Conservation (phyloP, 257 asterid species). For the Thymus mandschuricus region DNA sequence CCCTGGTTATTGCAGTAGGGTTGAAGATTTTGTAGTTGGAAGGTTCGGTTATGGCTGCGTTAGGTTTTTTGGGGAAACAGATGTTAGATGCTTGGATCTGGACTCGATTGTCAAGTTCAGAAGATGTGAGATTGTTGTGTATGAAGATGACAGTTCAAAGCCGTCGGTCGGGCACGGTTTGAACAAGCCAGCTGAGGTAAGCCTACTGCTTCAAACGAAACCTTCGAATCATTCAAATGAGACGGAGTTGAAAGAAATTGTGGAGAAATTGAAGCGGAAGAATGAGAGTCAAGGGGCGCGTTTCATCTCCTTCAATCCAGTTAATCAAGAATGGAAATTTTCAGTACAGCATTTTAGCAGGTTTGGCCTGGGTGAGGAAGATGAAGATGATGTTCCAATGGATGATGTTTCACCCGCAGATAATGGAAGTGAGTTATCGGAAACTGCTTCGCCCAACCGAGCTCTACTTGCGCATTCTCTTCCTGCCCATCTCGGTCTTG, state of each 20-base stretch:
- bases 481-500: slow-evolving; percentile 97
- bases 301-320: slow-evolving; percentile 68
- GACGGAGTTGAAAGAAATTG: slow-evolving; percentile 37
- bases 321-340: slow-evolving; percentile 78
- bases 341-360: slow-evolving; percentile 91
- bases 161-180: slow-evolving; percentile 79
- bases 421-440: slow-evolving; percentile 55
- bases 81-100: slow-evolving; percentile 79
- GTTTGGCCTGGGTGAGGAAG: slow-evolving; percentile 87
- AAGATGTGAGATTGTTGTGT: slow-evolving; percentile 67
- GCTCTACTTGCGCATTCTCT: slow-evolving; percentile 84
- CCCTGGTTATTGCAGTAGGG: slow-evolving; percentile 85
- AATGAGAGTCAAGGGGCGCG: slow-evolving; percentile 86
- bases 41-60: slow-evolving; percentile 75
- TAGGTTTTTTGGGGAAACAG: slow-evolving; percentile 75
- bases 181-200: slow-evolving; percentile 92
- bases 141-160: slow-evolving; percentile 76
- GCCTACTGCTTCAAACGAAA: slow-evolving; percentile 50
- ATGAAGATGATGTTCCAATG: slow-evolving; percentile 83
- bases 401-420: slow-evolving; percentile 57
- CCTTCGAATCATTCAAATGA: slow-evolving; percentile 24
- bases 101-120: slow-evolving; percentile 66
- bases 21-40: slow-evolving; percentile 75
- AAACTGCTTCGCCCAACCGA: slow-evolving; percentile 45
- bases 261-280: slow-evolving; percentile 55